Evolutionary conservation across 1,284 basidiomycete genomes (phyloP).

Genomic region (Moesziomyces aphidis): DNA sequence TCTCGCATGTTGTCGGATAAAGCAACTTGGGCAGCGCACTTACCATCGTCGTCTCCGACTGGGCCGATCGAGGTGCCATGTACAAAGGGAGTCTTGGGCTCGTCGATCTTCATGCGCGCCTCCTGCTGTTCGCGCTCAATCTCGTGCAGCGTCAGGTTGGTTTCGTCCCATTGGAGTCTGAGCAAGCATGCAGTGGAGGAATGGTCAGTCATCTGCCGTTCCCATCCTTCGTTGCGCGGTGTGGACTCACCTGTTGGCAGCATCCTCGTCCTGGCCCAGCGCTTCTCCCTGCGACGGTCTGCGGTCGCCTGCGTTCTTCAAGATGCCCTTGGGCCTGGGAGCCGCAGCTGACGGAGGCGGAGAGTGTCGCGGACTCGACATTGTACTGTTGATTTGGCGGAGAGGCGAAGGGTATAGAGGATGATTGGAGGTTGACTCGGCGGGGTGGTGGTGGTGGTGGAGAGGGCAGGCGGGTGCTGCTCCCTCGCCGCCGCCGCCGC

Average conservation of each 20-base stretch:
- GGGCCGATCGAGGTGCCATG: conserved; percentile 51
- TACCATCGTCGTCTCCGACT: conserved; percentile 58
- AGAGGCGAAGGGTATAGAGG: too few relatives aligned
- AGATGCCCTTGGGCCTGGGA: conserved; percentile 63
- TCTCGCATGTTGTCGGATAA: too few relatives aligned
- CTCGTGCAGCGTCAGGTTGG: conserved; percentile 64
- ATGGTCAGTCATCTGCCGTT: neutral
- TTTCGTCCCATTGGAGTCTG: conserved; percentile 65
- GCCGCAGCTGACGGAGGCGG: conserved; percentile 62
- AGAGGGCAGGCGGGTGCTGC: too few relatives aligned
- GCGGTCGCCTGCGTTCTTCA: conserved; percentile 59
- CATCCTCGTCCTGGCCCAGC: conserved; percentile 27
- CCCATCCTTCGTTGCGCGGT: too few relatives aligned
- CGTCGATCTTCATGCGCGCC: conserved; percentile 67
- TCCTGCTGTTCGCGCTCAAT: conserved; percentile 60
- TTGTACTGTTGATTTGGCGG: neutral
- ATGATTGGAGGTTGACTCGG: too few relatives aligned
- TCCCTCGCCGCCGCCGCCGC: too few relatives aligned
- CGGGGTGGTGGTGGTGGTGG: too few relatives aligned
- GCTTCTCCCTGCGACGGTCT: conserved; percentile 36
- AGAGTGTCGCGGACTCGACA: conserved; percentile 55
- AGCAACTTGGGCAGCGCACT: conserved; percentile 5
- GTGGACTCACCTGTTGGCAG: conserved; percentile 18
- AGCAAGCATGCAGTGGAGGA: neutral
- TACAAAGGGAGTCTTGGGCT: conserved; percentile 68